Percentiles rank a stretch among this genome's conserved stretches.
phyloP scores from a whole-genome alignment of 2,329 filamentous ascomycete genomes.

The Fusarium sarcochroum region DNA sequence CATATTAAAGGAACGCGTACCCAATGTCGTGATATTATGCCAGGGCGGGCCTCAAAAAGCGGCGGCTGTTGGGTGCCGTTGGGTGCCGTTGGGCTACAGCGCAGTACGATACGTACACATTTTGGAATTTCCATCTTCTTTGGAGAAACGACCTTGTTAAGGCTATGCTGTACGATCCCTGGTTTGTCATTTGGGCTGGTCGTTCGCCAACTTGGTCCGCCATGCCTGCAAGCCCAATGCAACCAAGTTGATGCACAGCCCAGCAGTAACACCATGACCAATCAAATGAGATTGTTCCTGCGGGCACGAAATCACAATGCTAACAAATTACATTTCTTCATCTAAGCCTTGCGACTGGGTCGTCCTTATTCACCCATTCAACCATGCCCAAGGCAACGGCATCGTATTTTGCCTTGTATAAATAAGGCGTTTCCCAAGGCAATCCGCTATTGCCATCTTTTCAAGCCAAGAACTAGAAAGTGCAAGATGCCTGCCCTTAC shows the following conservation, averaged over 20 bases:
- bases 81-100: conserved; percentile 39
- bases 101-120: conserved; percentile 2
- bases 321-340: conserved; percentile 14
- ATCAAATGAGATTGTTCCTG: conserved; percentile 12
- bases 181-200: conserved; percentile 19
- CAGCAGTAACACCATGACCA: conserved; percentile 9
- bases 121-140: conserved; percentile 41
- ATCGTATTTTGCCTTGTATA: conserved; percentile 25
- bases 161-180: conserved; percentile 28
- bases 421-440: conserved; percentile 37
- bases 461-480: conserved; percentile 13
- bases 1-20: conserved; percentile 11
- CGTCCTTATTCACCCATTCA: background rate
- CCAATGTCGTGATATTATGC: conserved; percentile 20
- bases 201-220: conserved; percentile 18
- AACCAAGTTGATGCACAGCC: conserved; percentile 24
- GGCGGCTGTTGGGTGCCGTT: conserved; percentile 36
- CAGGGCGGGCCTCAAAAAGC: conserved; percentile 38
- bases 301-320: conserved; percentile 27
- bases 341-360: conserved; percentile 7
- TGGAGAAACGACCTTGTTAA: conserved; percentile 17
- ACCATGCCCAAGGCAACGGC: conserved; percentile 21
- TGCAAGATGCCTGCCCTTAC: conserved; percentile 30
- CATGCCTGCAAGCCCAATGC: conserved; percentile 1
- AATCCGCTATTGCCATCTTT: conserved; percentile 17